Conservation (phyloP, 768 basidiomycete genomes). For the Tulasnella calospora region DNA sequence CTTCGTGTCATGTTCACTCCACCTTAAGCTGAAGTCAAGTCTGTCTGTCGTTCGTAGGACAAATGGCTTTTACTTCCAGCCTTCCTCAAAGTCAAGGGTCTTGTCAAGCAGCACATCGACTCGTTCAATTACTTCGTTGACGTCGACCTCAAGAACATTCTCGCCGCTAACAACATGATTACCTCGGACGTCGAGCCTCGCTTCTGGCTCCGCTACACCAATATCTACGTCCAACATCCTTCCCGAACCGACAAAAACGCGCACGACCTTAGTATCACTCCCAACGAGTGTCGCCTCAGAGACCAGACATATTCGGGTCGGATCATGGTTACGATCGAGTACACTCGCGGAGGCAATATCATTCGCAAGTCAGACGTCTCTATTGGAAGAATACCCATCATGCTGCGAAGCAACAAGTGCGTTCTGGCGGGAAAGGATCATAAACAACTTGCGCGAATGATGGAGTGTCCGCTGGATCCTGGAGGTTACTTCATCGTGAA, state of each 20-base stretch:
- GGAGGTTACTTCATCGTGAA: constrained; percentile 99
- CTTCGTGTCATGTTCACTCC: constrained; percentile 19
- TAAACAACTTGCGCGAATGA: constrained; percentile 85
- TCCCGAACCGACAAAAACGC: constrained; percentile 79
- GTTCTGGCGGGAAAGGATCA: constrained; percentile 73
- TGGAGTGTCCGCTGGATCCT: constrained; percentile 95
- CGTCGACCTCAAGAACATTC: constrained; percentile 93
- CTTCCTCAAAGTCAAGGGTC: constrained; percentile 94
- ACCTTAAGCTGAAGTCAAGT: neutral
- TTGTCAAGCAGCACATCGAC: constrained; percentile 98
- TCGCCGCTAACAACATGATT: constrained; percentile 87
- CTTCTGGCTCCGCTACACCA: constrained; percentile 94
- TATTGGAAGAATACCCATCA: constrained; percentile 90
- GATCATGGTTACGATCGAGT: constrained; percentile 90
- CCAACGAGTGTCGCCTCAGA: constrained; percentile 93
- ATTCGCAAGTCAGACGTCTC: constrained; percentile 76
- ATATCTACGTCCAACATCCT: constrained; percentile 90
- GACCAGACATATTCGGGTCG: constrained; percentile 94
- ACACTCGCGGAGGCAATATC: constrained; percentile 85
- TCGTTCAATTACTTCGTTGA: constrained; percentile 99
- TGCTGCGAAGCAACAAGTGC: constrained; percentile 95
- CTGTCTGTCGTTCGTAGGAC: constrained; percentile 51
- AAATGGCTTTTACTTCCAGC: constrained; percentile 98
- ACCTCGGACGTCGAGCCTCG: constrained; percentile 95
- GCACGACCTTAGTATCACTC: constrained; percentile 79